Evolutionary conservation across 108 stramenopile species (phyloP).

Genomic region (Nitzschia palea): DNA sequence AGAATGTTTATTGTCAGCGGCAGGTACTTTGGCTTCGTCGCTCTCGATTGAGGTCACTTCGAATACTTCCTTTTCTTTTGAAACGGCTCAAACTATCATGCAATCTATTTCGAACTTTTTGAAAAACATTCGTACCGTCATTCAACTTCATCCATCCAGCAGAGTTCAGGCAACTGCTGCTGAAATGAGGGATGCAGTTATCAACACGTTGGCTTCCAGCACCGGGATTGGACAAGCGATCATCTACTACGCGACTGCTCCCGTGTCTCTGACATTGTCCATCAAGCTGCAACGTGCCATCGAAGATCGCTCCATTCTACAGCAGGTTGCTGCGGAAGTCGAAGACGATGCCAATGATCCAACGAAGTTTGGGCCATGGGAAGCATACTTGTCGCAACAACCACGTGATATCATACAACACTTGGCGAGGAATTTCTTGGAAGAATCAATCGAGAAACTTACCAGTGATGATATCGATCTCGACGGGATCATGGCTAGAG

Average conservation of each 20-base stretch:
- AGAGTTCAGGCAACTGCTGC: slow-evolving; percentile 7
- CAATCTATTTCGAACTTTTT: slow-evolving; percentile 22
- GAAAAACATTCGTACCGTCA: slow-evolving; percentile 11
- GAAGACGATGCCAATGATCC: neutral
- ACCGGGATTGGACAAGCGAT: slow-evolving; percentile 32
- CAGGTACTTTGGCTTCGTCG: slow-evolving; percentile 17
- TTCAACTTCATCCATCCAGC: slow-evolving; percentile 14
- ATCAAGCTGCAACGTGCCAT: slow-evolving; percentile 15
- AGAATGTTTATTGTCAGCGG: slow-evolving; percentile 9
- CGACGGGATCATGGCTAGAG: slow-evolving; percentile 8
- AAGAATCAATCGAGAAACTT: slow-evolving; percentile 17
- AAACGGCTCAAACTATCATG: slow-evolving; percentile 28
- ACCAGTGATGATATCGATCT: slow-evolving; percentile 25
- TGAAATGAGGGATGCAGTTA: slow-evolving; percentile 18
- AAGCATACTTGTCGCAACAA: slow-evolving; percentile 8
- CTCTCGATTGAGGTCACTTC: slow-evolving; percentile 8
- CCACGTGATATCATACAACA: neutral
- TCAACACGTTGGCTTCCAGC: slow-evolving; percentile 30
- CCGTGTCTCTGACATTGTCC: slow-evolving; percentile 21
- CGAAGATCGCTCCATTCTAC: slow-evolving; percentile 14
- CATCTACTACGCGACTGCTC: slow-evolving; percentile 34
- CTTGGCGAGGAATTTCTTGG: slow-evolving; percentile 7
- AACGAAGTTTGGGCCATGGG: slow-evolving; percentile 29
- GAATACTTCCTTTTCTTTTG: neutral
- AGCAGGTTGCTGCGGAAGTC: neutral